These are phyloP conservation scores for Gaeumannomyces tritici DNA, from an alignment of 2,329 filamentous ascomycete genomes.

Conservation along the genomic window DNA sequence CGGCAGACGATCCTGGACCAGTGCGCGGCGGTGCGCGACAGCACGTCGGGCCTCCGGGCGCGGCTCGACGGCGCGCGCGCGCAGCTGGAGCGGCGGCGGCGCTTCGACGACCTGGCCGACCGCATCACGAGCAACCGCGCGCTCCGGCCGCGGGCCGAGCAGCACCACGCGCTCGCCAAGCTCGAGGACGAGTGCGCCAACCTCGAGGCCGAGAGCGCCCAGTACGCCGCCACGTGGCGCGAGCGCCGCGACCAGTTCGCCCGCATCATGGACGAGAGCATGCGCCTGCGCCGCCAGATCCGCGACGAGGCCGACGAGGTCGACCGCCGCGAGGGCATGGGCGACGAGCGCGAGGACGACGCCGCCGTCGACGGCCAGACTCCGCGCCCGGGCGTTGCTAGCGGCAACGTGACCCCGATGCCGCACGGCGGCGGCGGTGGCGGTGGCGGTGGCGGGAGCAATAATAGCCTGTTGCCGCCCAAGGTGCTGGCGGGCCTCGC, in stretches of 20 bases:
- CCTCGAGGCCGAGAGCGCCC: slow-evolving; percentile 72
- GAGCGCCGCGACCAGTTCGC: slow-evolving; percentile 82
- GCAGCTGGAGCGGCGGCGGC: slow-evolving; percentile 68
- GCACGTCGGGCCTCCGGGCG: slow-evolving; percentile 61
- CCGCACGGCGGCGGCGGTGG: neutral
- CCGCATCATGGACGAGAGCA: slow-evolving; percentile 83
- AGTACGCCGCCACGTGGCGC: slow-evolving; percentile 74
- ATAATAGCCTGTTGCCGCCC: slow-evolving; percentile 8
- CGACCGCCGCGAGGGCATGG: slow-evolving; percentile 76
- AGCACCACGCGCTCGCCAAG: slow-evolving; percentile 67
- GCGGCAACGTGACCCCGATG: slow-evolving; percentile 38
- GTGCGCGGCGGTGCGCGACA: slow-evolving; percentile 67
- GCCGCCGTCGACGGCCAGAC: slow-evolving; percentile 37
- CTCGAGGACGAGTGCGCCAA: slow-evolving; percentile 82
- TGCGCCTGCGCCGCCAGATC: slow-evolving; percentile 74
- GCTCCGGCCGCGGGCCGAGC: slow-evolving; percentile 75
- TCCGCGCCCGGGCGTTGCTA: slow-evolving; percentile 37
- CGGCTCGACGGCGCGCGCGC: slow-evolving; percentile 69
- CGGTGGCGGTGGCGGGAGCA: neutral
- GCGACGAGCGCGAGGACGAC: slow-evolving; percentile 45
- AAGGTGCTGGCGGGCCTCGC: slow-evolving; percentile 12
- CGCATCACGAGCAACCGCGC: slow-evolving; percentile 75
- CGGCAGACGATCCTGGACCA: slow-evolving; percentile 71
- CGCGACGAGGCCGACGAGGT: slow-evolving; percentile 94
- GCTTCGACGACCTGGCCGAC: slow-evolving; percentile 80